Conservation (phyloP, 495 filamentous ascomycete genomes). For the Aspergillus indologenus region DNA sequence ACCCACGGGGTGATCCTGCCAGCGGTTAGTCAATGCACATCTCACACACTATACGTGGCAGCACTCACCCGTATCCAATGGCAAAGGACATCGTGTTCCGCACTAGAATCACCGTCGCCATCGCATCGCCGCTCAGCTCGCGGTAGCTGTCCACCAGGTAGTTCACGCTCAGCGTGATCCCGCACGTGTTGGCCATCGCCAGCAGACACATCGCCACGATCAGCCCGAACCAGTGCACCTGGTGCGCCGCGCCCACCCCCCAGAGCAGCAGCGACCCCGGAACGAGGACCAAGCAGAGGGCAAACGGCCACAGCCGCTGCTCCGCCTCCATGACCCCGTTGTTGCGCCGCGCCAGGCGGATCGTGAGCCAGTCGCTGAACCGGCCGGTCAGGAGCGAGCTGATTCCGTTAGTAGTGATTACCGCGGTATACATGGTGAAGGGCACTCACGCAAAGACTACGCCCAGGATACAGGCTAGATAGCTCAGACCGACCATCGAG, state of each 20-base stretch:
- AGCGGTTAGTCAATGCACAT: conserved; percentile 5
- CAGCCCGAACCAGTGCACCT: conserved; percentile 60
- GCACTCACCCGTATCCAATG: conserved; percentile 52
- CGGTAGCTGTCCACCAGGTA: conserved; percentile 65
- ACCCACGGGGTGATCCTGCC: conserved; percentile 62
- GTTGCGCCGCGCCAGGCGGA: conserved; percentile 58
- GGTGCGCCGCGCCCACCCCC: conserved; percentile 64
- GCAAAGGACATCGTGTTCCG: conserved; percentile 67
- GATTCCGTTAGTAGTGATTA: conserved; percentile 1
- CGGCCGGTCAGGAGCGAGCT: conserved; percentile 49
- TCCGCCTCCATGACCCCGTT: conserved; percentile 62
- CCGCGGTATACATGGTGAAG: too few species aligned
- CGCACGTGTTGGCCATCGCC: conserved; percentile 55
- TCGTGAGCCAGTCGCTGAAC: conserved; percentile 58
- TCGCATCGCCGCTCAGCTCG: conserved; percentile 59
- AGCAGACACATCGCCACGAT: conserved; percentile 61
- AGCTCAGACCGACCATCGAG: conserved; percentile 61
- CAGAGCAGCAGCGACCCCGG: conserved; percentile 60
- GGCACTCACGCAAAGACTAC: conserved; percentile 45
- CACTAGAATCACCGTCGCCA: conserved; percentile 62
- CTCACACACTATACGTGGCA: too few species aligned
- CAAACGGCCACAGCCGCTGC: conserved; percentile 61
- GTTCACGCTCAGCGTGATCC: conserved; percentile 56
- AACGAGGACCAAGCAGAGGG: conserved; percentile 50
- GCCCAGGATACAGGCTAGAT: conserved; percentile 57